Evolutionary conservation across 2,329 filamentous ascomycete genomes (phyloP), one percentile per base, ranked within the genome.

Genomic region (Fusarium siculi): DNA sequence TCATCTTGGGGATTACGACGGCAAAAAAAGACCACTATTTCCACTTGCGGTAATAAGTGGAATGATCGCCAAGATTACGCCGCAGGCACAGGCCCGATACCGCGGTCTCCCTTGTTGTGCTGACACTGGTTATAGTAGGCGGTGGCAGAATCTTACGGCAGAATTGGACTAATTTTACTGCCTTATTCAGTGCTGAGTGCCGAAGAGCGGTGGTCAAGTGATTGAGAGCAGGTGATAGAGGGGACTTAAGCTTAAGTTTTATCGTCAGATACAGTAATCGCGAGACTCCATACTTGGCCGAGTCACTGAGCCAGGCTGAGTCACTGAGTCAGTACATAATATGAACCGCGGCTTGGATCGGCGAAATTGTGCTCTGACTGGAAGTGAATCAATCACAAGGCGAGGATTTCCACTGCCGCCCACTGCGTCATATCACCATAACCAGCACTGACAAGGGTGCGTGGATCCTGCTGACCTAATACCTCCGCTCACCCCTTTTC

Each of bases 401-500:
- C 34, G 25, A 34, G 47, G 30, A 34, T 34, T 53, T 37, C 28
- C 28, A 30, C 28, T 30, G 28, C 28, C 28, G 28, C 28, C 28
- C 21, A n/a, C 56, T 63, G 64, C 39, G 64, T 69, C 58, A 54
- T 34, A 49, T 54, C 36, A 25, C 52, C 34, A 40, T 19, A 47
- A 23, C 30, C 25, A 30, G 9, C 42, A 37, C 36, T 6, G 18
- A 46, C 40, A 36, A 36, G 36, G 30, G 28, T 28, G 34, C 52
- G 39, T 56, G 28, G 43, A 44, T 42, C 43, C 15, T 66, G 63
- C 59, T 72, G 71, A 74, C 67, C 57, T 74, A 72, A 74, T 52
- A 67, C 37, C 44, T 9, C 40, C 30, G 19, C 21, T 55, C 36
- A 39, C 40, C 71, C 68, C 63, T 74, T 74, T 74, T 72, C 63